These are phyloP conservation scores for Aspergillus udagawae DNA, from an alignment of 2,329 filamentous ascomycete genomes.

Conservation along the genomic window DNA sequence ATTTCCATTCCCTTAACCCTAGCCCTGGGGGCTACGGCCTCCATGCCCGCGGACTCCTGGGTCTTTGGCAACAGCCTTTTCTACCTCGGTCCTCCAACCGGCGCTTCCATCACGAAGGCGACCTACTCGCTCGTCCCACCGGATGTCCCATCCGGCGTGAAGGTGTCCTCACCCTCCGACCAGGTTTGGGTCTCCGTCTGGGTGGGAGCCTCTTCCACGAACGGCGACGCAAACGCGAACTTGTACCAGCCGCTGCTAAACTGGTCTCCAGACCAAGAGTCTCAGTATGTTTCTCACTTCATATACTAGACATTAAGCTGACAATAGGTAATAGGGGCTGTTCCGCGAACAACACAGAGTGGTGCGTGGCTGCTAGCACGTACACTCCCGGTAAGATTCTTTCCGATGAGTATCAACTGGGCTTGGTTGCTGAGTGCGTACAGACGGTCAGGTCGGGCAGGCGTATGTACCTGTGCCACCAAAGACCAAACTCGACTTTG, in stretches of 20 bases:
- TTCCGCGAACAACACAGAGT: slow-evolving; percentile 9
- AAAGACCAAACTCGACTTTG: slow-evolving; percentile 12
- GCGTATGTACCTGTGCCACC: slow-evolving; percentile 12
- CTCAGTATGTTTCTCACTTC: slow-evolving; percentile 7
- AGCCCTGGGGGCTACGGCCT: slow-evolving; percentile 3
- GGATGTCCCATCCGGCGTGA: slow-evolving; percentile 5
- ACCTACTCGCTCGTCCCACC: slow-evolving; percentile 16
- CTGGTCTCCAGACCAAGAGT: slow-evolving; percentile 16
- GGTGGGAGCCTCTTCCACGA: slow-evolving; percentile 11
- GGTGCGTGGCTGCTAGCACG: slow-evolving; percentile 18
- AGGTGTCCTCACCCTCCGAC: slow-evolving; percentile 4
- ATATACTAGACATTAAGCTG: no score
- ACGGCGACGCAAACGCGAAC: slow-evolving; percentile 6
- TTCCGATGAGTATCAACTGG: not conserved
- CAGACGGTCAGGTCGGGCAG: slow-evolving; percentile 14
- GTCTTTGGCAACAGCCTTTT: slow-evolving; percentile 14
- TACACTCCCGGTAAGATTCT: slow-evolving; percentile 14
- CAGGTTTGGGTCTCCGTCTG: slow-evolving; percentile 17
- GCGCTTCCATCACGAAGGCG: slow-evolving; percentile 15
- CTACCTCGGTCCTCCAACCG: slow-evolving; percentile 15
- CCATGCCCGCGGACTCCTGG: slow-evolving; percentile 10
- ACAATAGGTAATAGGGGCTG: slow-evolving; percentile 9
- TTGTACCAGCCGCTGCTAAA: slow-evolving; percentile 17
- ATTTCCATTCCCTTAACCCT: slow-evolving; percentile 2
- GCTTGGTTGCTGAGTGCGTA: no score